Base-by-base conservation (phyloP, 306 rosid species). In the Citrullus colocynthis region DNA sequence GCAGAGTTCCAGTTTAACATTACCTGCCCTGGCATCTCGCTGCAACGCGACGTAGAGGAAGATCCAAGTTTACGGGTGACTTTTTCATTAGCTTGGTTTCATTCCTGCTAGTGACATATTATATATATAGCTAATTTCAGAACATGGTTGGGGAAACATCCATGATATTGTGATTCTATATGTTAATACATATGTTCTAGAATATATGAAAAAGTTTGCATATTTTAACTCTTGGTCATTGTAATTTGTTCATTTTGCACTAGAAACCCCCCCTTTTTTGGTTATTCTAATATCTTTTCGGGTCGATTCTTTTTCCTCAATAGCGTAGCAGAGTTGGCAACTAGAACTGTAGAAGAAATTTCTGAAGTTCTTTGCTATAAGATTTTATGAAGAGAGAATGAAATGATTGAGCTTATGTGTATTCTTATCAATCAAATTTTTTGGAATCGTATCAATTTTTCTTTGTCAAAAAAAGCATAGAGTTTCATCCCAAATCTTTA, bases 151-250 rank as follows among this genome's bases (percentile, higher is more conserved):
- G 79, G 84, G 84, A 85, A 85, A 81, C 85, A 81, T 83, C 86
- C 89, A 81, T 82, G 87, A 81, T 85, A 77, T 83, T 81, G 85
- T 82, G 84, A 85, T 85, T 89, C 81, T 91, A 88, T 85, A 87
- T 84, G 85, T 84, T 83, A 79, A 84, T 81, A 77, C 78, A 79
- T 82, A 75, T 89, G 82, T 84, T 66, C 81, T 88, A 85, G 88
- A 81, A 78, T 65, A 64, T 85, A 54, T 84, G 80, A 65, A 79
- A 83, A 48, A 48, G 87, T 75, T 85, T 85, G 86, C 83, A 86
- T 79, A 81, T 84, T 66, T 77, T 69, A 79, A 80, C 79, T 69
- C 78, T 76, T 79, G 9, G 76, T 81, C 83, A 74, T 76, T 79
- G 37, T 57, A 80, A 62, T 82, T 80, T 28, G 32, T 77, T 78